Conservation (phyloP, 2,329 filamentous ascomycete species). For the Graphilbum fragrans region DNA sequence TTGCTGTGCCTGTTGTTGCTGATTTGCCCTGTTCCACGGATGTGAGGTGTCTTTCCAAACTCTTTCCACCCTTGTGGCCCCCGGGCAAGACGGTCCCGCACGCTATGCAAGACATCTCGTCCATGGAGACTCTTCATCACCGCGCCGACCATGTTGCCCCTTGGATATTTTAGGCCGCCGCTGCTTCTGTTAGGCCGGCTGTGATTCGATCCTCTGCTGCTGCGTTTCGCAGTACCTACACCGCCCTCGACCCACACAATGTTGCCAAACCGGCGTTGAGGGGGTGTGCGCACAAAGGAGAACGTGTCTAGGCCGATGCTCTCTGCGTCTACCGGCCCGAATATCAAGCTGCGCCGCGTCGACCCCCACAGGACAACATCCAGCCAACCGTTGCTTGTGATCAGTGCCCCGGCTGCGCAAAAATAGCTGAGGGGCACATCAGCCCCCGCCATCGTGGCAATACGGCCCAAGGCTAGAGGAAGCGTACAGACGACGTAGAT, state of each 20-base stretch:
- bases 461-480: constrained; percentile 46
- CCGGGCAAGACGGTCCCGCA: neutral
- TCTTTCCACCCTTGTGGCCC: neutral
- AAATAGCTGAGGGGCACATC: constrained; percentile 34
- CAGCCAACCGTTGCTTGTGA: constrained; percentile 32
- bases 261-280: constrained; percentile 16
- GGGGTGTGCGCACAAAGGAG: constrained; percentile 18
- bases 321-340: constrained; percentile 15
- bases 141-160: no score
- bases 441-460: constrained; percentile 40
- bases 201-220: no score
- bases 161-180: no score
- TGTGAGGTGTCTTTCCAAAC: neutral
- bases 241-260: constrained; percentile 19
- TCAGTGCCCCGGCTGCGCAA: constrained; percentile 37
- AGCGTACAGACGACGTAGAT: constrained; percentile 51
- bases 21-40: neutral
- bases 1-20: neutral
- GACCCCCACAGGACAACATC: constrained; percentile 18
- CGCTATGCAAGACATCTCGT: neutral
- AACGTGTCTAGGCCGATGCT: constrained; percentile 25
- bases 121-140: no score
- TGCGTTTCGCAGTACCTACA: neutral
- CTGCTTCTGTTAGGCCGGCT: no score
- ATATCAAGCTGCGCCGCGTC: constrained; percentile 15